A percentile compares a stretch with the other conserved stretches of the same genome.
Evolutionary conservation across 1,284 basidiomycete genomes (phyloP).

Genomic region (Quambalaria eucalypti): DNA sequence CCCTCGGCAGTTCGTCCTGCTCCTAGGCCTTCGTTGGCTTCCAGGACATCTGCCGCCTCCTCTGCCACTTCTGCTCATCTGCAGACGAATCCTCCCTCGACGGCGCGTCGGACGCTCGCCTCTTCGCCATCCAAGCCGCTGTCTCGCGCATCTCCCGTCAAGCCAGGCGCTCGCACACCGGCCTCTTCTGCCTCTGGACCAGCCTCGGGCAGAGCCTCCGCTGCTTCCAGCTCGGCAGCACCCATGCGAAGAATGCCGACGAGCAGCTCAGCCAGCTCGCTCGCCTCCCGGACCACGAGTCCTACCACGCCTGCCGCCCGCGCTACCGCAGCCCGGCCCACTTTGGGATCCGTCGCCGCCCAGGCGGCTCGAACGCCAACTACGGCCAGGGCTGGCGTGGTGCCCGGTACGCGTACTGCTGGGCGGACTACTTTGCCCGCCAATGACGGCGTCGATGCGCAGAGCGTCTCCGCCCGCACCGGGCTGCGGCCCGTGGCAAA

Average conservation of each 20-base stretch:
- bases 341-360: no score
- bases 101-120: neutral
- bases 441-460: conserved; percentile 9
- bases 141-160: conserved; percentile 14
- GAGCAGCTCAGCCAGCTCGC: conserved; percentile 11
- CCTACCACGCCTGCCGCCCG: neutral
- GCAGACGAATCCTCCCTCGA: no score
- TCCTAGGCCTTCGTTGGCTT: neutral
- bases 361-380: no score
- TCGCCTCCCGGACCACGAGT: conserved; percentile 7
- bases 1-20: neutral
- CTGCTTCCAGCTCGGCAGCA: neutral
- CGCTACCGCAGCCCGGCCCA: no score
- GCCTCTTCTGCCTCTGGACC: conserved; percentile 11
- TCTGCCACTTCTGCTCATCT: no score
- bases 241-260: no score
- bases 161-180: conserved; percentile 6
- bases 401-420: no score
- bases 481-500: conserved; percentile 25
- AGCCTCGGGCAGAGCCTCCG: neutral
- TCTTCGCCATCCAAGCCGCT: neutral
- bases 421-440: no score
- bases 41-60: neutral
- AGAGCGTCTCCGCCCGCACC: conserved; percentile 19
- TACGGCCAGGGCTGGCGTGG: no score